Evolutionary conservation across 2,329 filamentous ascomycete genomes (phyloP), one percentile per base, ranked within the genome.

Genomic region (Alternaria atra): DNA sequence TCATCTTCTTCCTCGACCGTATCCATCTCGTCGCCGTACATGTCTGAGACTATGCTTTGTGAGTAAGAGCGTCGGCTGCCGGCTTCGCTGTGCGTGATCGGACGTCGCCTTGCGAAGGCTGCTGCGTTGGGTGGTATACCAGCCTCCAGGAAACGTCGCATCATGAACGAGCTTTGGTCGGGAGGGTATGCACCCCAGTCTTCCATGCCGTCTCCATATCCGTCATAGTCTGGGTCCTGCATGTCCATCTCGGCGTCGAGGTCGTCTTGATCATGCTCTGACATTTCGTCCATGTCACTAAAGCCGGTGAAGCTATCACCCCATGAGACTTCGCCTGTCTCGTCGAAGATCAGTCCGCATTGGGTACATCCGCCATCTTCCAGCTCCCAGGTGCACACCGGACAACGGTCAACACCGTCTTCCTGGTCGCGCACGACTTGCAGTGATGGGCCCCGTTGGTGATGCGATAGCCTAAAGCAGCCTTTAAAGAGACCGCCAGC

Each of bases 401-500:
- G 88, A 73, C 89, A 91, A 65, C 89, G 84, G 55, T 85, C 79
- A 17, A 90, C 84, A 34, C 85, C 84, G 72, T 91, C 89, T 70
- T 84, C 83, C 34, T 84, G 78, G 66, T 90, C 88, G 47, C 82
- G 79, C 35, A 88, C 79, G 12, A 85, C 68, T 67, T 78, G 59
- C 37, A 79, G 60, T n/a, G 72, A 62, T 52, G 73, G 65, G 29
- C 69, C 62, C 50, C 61, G 55, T 60, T 60, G 57, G 29, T 64
- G 68, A 13, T 60, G 67, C 13, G 67, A 57, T 44, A 70, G 68
- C 47, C 79, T 82, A 74, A 89, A 90, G 59, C 81, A 82, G 25
- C 89, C 89, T 63, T 86, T 86, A 78, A 91, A 91, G 5, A 91
- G 77, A 3, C 89, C 89, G 20, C 85, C 85, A 27, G 77, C 81